Conservation (phyloP, 352 stramenopile species). For the Globisporangium canariense region DNA sequence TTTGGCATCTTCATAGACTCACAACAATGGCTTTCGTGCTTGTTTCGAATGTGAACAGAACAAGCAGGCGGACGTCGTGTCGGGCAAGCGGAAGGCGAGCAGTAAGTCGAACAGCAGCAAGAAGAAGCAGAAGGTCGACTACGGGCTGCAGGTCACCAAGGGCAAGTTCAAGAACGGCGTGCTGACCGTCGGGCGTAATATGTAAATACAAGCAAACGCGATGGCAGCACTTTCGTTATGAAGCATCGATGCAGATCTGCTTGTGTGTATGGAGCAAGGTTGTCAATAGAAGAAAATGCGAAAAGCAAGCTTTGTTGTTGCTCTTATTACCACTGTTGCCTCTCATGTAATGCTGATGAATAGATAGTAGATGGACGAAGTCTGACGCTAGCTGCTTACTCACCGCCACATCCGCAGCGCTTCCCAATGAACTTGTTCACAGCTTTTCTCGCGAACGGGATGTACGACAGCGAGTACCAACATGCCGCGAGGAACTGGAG, state of each 20-base stretch:
- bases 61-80: constrained; percentile 70
- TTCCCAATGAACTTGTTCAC: constrained; percentile 14
- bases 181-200: constrained; percentile 48
- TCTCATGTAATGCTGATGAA: neutral
- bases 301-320: neutral
- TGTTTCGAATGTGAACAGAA: constrained; percentile 24
- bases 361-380: constrained; percentile 6
- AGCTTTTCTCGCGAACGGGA: constrained; percentile 65
- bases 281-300: constrained; percentile 1
- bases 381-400: neutral
- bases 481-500: constrained; percentile 68
- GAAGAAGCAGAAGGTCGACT: constrained; percentile 73
- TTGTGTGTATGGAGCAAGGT: neutral
- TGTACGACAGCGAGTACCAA: constrained; percentile 81
- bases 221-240: neutral
- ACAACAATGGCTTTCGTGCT: neutral
- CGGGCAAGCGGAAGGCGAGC: constrained; percentile 50
- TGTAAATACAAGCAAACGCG: constrained; percentile 17
- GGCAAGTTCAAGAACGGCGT: constrained; percentile 74
- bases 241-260: neutral
- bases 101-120: constrained; percentile 31
- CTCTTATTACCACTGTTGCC: neutral
- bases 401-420: constrained; percentile 2
- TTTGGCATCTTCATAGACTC: neutral
- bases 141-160: constrained; percentile 69